A percentile compares a stretch with the other conserved stretches of the same genome.
These are phyloP conservation scores for Nigrograna mackinnonii DNA, from an alignment of 2,329 filamentous ascomycete genomes.

Conservation along the genomic window DNA sequence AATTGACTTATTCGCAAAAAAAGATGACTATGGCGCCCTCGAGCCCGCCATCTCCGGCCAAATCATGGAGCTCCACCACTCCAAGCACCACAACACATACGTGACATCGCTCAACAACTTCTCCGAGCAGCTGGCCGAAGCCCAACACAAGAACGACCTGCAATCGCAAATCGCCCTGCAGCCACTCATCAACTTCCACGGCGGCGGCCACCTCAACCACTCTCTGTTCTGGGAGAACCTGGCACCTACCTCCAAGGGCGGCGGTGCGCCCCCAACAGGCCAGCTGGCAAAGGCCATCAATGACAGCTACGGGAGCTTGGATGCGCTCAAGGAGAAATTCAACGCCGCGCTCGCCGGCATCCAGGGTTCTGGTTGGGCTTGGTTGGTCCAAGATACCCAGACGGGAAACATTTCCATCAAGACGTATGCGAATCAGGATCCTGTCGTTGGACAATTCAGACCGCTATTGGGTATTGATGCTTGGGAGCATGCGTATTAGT, in stretches of 20 bases:
- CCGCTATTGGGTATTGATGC: constrained; percentile 89
- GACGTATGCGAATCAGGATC: constrained; percentile 85
- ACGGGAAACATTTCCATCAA: constrained; percentile 64
- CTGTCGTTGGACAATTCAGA: constrained; percentile 79
- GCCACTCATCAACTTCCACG: constrained; percentile 68
- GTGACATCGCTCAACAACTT: constrained; percentile 87
- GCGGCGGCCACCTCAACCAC: constrained; percentile 70
- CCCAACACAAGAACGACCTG: constrained; percentile 58
- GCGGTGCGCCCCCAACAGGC: constrained; percentile 65
- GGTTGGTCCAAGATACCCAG: constrained; percentile 65
- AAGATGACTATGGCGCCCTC: constrained; percentile 95
- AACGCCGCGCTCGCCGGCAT: constrained; percentile 67
- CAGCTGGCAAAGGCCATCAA: constrained; percentile 62
- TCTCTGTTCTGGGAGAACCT: constrained; percentile 72
- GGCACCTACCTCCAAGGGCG: constrained; percentile 67
- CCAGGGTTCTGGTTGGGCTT: constrained; percentile 68
- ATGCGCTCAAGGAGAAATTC: constrained; percentile 65
- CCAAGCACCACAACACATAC: constrained; percentile 93
- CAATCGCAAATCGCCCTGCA: constrained; percentile 58
- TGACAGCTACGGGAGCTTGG: constrained; percentile 61
- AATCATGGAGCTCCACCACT: constrained; percentile 97
- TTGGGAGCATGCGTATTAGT: constrained; percentile 96
- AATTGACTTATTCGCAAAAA: background rate
- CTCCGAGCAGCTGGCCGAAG: constrained; percentile 69
- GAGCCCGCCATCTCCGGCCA: constrained; percentile 82